Evolutionary conservation across 805 yeast species (phyloP), one percentile per base, ranked within the genome.

Genomic region (Candida jianshihensis): DNA sequence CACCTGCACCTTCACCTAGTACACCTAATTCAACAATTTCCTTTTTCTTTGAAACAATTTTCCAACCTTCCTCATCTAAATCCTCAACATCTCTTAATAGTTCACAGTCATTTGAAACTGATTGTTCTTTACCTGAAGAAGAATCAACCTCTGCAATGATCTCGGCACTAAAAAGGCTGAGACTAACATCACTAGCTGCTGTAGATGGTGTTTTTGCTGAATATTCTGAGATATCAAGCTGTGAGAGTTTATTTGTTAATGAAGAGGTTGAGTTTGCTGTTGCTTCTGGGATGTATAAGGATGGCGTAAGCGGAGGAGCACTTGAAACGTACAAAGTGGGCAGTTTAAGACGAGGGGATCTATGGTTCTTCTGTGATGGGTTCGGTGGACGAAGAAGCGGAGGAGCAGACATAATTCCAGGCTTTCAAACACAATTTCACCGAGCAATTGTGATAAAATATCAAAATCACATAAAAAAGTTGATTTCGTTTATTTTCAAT

Each of bases 1-100:
- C 98, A 13, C 96, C 95, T 25, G 86, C 81, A 14, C 98, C 98
- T 63, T 92, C 97, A 15, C 98, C 98, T 17, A 90, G 59, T 20
- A 75, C 70, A 16, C 78, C 78, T 26, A 89, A 44, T 37, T 85
- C 87, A 7, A 73, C 64, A 26, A 92, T 84, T 31, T 76, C 72
- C 34, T 75, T 73, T 20, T 65, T 57, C 36, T 73, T 68, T 12
- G 82, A 78, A 2, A 79, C 63, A 4, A 58, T 48, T 44, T 75
- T 71, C 96, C 97, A 89, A 35, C 79, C 87, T 13, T 73, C 75
- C 34, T 83, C 87, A 19, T 79, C 80, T 32, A 86, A 56, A 26
- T 75, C 74, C 33, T 69, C 71, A 17, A 78, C 68, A 38, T 68
- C 75, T 37, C 54, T 63, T 19, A 42, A 12, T 4, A 27, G 19